Percentiles rank a stretch among this genome's conserved stretches.
phyloP scores from a whole-genome alignment of 1,139 yeast species.

The Ogataea hybrid region DNA sequence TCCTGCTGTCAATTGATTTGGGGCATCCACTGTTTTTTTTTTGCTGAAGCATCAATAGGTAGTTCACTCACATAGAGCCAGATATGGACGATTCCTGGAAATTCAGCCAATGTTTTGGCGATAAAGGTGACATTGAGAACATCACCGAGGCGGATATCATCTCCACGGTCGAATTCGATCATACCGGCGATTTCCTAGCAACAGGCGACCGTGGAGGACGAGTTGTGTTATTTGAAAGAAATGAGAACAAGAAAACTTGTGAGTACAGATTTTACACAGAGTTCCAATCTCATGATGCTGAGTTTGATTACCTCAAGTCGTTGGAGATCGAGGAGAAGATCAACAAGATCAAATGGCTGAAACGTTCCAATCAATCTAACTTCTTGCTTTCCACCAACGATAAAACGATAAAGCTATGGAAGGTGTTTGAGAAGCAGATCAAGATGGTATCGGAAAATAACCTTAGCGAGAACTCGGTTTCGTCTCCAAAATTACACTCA shows the following conservation, averaged over 20 bases:
- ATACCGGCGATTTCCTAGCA: conserved; percentile 91
- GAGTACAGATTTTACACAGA: conserved; percentile 96
- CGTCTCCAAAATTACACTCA: conserved; percentile 12
- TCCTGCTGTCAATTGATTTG: conserved; percentile 3
- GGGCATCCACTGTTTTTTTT: not conserved
- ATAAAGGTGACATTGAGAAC: conserved; percentile 93
- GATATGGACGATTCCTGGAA: conserved; percentile 46
- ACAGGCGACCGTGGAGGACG: conserved; percentile 99
- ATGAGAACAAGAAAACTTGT: conserved; percentile 75
- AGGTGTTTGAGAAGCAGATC: conserved; percentile 86
- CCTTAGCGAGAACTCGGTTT: conserved; percentile 44
- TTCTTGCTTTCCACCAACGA: conserved; percentile 91
- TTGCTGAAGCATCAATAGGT: conserved; percentile 5
- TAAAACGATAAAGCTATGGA: conserved; percentile 97
- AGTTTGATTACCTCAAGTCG: conserved; percentile 93
- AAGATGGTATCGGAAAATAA: conserved; percentile 92
- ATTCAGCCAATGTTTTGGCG: conserved; percentile 94
- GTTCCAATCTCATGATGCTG: conserved; percentile 98
- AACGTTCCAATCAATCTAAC: conserved; percentile 82
- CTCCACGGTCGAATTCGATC: conserved; percentile 95
- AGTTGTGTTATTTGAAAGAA: conserved; percentile 92
- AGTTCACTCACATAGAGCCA: not conserved
- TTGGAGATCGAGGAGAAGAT: conserved; percentile 97
- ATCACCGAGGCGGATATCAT: conserved; percentile 98
- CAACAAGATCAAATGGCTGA: conserved; percentile 96